phyloP scores from a whole-genome alignment of 306 rosid genomes.

The Vachellia pachyceras region DNA sequence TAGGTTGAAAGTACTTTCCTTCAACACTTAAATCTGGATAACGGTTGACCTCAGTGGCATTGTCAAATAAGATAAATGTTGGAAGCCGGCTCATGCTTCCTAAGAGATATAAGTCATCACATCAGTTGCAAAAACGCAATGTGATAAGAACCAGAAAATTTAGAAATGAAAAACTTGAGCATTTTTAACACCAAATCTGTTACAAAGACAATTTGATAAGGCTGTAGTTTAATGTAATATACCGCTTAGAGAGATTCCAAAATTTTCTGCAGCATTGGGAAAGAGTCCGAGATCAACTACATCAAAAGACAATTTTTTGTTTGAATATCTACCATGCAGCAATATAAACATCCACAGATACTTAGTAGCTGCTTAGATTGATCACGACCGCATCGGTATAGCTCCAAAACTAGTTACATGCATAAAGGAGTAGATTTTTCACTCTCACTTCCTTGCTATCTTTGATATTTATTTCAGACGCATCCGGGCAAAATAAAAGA shows the following conservation, averaged over 20 bases:
- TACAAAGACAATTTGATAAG: constrained; percentile 18
- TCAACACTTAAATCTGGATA: constrained; percentile 71
- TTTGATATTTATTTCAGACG: neutral
- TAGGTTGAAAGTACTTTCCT: constrained; percentile 55
- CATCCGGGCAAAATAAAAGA: constrained; percentile 19
- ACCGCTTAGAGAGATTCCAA: constrained; percentile 87
- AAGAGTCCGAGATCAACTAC: constrained; percentile 90
- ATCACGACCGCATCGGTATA: neutral
- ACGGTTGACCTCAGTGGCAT: constrained; percentile 80
- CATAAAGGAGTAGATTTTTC: neutral
- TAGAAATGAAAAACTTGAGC: constrained; percentile 19
- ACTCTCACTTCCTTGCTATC: constrained; percentile 5
- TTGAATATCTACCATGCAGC: constrained; percentile 72
- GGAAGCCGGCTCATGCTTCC: constrained; percentile 92
- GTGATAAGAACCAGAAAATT: neutral
- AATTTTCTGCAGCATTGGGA: constrained; percentile 85
- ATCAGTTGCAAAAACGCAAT: constrained; percentile 24
- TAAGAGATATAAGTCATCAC: constrained; percentile 43
- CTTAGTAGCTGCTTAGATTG: constrained; percentile 22
- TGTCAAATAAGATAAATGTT: constrained; percentile 79
- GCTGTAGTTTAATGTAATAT: constrained; percentile 30
- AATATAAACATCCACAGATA: constrained; percentile 33
- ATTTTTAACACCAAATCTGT: constrained; percentile 4
- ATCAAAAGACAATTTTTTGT: constrained; percentile 82
- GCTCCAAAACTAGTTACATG: neutral